Conservation (phyloP, 1,284 basidiomycete species). For the Uromyces viciae-fabae region DNA sequence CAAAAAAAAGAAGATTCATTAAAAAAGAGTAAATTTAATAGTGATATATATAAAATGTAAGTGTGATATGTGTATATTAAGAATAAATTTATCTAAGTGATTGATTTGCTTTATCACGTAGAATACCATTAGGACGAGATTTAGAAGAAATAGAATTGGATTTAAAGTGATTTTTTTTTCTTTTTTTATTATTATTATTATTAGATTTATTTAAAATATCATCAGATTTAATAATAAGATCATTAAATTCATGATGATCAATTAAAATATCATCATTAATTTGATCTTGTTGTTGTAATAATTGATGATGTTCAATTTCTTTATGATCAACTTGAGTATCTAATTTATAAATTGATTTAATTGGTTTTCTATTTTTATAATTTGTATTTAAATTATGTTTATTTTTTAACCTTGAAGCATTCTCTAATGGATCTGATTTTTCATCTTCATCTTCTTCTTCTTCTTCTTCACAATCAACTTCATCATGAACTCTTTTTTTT, state of each 20-base stretch:
- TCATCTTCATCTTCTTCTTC: not conserved
- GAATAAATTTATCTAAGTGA: not conserved
- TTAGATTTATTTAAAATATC: too few relatives aligned
- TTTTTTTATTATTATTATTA: too few relatives aligned
- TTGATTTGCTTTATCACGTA: slow-evolving; percentile 42
- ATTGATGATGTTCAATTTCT: too few relatives aligned
- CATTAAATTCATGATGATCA: too few relatives aligned
- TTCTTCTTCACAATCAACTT: not conserved
- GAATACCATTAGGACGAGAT: slow-evolving; percentile 3
- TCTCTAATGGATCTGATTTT: not conserved
- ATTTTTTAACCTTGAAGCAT: too few relatives aligned
- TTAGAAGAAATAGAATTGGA: not conserved
- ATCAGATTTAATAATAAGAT: too few relatives aligned
- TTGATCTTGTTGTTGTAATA: too few relatives aligned
- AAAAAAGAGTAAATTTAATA: not conserved
- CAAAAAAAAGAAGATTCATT: slow-evolving; percentile 5
- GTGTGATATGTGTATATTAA: not conserved
- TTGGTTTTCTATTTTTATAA: too few relatives aligned
- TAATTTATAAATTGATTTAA: too few relatives aligned
- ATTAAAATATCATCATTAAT: too few relatives aligned
- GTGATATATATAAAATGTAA: not conserved
- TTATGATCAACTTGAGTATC: too few relatives aligned
- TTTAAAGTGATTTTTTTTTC: not conserved
- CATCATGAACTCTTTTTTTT: not conserved
- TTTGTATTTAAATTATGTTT: not conserved